Conservation (phyloP, 202 grass and related monocot genomes). For the Hordeum pubiflorum region DNA sequence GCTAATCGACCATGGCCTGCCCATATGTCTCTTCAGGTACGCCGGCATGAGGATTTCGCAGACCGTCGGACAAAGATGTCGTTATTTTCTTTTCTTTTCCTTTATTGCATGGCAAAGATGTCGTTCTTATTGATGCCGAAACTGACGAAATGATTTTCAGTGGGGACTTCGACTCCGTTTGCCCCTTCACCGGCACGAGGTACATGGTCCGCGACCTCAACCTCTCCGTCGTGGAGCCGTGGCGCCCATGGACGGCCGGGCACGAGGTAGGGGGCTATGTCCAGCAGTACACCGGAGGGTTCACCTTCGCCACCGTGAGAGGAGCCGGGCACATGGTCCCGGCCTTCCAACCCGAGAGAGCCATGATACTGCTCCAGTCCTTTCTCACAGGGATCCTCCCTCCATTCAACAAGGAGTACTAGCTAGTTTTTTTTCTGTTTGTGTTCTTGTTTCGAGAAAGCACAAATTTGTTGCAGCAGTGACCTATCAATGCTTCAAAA, state of each 20-base stretch:
- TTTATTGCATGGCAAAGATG: too few species aligned
- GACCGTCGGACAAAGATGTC: too few species aligned
- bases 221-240: background rate
- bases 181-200: background rate
- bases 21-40: slow-evolving; percentile 28
- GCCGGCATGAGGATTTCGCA: background rate
- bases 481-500: background rate
- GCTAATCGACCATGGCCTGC: background rate
- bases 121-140: background rate
- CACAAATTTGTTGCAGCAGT: background rate
- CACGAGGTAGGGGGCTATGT: background rate
- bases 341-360: background rate
- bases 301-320: background rate
- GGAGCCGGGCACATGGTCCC: background rate
- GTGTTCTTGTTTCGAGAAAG: too few species aligned
- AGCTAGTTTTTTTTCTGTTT: background rate
- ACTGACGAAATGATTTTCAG: background rate
- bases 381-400: background rate
- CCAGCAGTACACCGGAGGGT: background rate
- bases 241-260: background rate
- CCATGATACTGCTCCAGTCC: background rate
- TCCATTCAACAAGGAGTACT: background rate
- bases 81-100: too few species aligned
- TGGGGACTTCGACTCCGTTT: background rate
- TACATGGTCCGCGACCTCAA: background rate